These are phyloP conservation scores for Cicer pinnatifidum DNA, from an alignment of 306 rosid genomes.

Conservation along the genomic window DNA sequence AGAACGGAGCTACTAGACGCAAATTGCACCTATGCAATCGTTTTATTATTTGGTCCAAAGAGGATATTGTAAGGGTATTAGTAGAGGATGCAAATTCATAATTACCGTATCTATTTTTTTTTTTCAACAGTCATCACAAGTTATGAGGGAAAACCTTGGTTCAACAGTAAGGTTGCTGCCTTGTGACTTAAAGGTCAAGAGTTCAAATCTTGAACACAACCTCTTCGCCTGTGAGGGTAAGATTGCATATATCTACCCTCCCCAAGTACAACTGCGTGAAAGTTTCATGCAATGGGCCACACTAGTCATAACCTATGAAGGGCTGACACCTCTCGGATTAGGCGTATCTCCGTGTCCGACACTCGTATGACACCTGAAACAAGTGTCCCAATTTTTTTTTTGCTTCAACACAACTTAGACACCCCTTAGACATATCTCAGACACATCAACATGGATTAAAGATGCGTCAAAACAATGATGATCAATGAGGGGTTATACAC, in stretches of 20 bases:
- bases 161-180: neutral
- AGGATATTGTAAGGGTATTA: slow-evolving; percentile 33
- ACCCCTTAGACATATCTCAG: no score
- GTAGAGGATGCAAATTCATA: slow-evolving; percentile 27
- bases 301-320: neutral
- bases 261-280: neutral
- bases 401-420: no score
- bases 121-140: slow-evolving; percentile 6
- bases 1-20: slow-evolving; percentile 2
- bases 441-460: no score
- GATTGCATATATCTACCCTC: neutral
- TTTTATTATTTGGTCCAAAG: slow-evolving; percentile 20
- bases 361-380: no score
- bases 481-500: no score
- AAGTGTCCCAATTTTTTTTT: no score
- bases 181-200: neutral
- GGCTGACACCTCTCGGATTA: no score
- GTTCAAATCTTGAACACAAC: neutral
- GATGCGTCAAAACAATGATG: no score
- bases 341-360: no score
- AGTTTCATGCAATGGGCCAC: neutral
- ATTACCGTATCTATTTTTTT: slow-evolving; percentile 16
- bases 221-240: neutral
- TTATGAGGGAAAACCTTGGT: neutral
- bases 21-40: slow-evolving; percentile 18